Conservation (phyloP, 345 rosid genomes). For the Salix koriyanagi region DNA sequence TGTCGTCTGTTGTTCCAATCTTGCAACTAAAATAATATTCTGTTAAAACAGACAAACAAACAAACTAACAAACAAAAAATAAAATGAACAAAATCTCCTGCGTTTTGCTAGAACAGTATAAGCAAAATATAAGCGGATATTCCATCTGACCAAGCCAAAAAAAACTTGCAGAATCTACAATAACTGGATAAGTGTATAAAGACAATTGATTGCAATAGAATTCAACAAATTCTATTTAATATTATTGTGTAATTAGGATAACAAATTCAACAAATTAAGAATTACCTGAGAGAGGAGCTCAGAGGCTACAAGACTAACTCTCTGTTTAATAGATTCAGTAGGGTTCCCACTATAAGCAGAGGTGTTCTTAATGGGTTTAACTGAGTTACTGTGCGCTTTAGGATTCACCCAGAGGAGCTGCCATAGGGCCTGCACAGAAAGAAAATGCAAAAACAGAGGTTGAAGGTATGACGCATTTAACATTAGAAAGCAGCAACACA, state of each 20-base stretch:
- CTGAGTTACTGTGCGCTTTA: slow-evolving; percentile 38
- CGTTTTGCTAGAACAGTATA: neutral
- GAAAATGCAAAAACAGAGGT: neutral
- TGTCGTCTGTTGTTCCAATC: slow-evolving; percentile 93
- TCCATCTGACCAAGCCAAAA: neutral
- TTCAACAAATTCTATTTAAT: too few relatives aligned
- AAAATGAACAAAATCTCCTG: slow-evolving; percentile 13
- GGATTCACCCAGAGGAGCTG: slow-evolving; percentile 89
- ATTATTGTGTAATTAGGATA: neutral
- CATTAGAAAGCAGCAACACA: neutral
- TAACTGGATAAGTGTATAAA: neutral
- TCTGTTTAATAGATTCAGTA: slow-evolving; percentile 56
- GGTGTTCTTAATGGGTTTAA: slow-evolving; percentile 39
- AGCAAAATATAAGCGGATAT: neutral
- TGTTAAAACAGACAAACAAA: neutral
- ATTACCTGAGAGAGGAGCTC: slow-evolving; percentile 93
- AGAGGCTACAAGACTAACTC: slow-evolving; percentile 70
- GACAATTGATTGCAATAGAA: neutral
- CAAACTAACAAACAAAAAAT: neutral
- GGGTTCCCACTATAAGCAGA: slow-evolving; percentile 46
- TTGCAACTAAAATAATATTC: slow-evolving; percentile 59
- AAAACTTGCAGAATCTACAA: neutral
- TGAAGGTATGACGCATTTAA: neutral
- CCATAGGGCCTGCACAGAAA: slow-evolving; percentile 75
- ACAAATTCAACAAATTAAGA: neutral